Base-by-base conservation (phyloP, 2,329 filamentous ascomycete genomes). In the Talaromyces atroroseus region DNA sequence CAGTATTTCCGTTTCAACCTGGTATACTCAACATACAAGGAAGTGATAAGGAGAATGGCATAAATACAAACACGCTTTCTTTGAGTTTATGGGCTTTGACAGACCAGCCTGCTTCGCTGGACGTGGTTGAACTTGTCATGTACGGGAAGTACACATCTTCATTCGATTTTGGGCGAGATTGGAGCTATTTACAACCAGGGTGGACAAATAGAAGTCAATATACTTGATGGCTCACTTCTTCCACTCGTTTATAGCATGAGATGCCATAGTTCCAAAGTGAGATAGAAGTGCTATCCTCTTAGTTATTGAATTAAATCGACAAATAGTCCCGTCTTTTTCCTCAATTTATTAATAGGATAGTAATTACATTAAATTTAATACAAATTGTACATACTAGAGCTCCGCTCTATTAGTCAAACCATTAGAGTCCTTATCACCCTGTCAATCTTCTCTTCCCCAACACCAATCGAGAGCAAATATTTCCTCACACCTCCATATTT, bases 31-130 rank as follows among this genome's bases (percentile, higher is more conserved):
- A 54, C 18, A 53, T 51, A 14, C 44, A 40, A 20, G 51, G 51
- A 49, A 80, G 90, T 65, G 87, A 90, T 67, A 75, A 77, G 2
- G 88, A 87, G 24, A 26, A 26, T 26, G 4, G 24, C 4, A 26
- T 4, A 0, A 79, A 76, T 5, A 16, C 18, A 24, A 92, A 92
- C 62, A 88, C 82, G 68, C 64, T 92, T 4, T 86, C 81, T 0
- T 62, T 92, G 2, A 83, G 80, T 29, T 65, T 92, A 16, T 92
- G 88, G 88, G 81, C 83, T 0, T 73, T 86, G 54, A 82, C 85
- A 42, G 69, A 71, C 0, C 69, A 69, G 2, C 84, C 82, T 5
- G 84, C 80, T 0, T 82, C 78, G 62, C 62, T 89, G 7, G 78
- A 78, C 0, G 77, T 76, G 0, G 70, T 87, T 32, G 73, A 76